Evolutionary conservation across 208 protist genomes (phyloP), one percentile per base, ranked within the genome.

Genomic region (Leishmania martiniquensis): DNA sequence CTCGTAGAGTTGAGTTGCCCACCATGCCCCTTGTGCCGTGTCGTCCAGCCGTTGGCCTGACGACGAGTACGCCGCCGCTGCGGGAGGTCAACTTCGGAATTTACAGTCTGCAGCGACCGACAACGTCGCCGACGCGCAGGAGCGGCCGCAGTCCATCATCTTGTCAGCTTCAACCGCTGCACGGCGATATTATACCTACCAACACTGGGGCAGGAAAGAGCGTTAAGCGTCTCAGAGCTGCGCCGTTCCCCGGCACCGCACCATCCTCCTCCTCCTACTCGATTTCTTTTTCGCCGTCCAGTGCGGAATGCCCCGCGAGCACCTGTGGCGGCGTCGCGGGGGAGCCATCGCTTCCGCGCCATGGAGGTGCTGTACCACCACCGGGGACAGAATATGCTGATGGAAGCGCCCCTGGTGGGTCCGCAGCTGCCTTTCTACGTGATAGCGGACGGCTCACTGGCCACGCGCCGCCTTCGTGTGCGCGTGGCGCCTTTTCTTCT

Each of bases 91-190:
- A 66, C 39, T 84, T 80, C 6, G 75, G 80, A 34, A 59, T 79
- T 0, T 77, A 77, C 60, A 62, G 73, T n/a, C 70, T 77, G 39
- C 59, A 34, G 13, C 54, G 75, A 7, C 69, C 68, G 29, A 70
- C 52, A 2, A 80, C 80, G 62, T 84, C 80, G 7, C 75, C 75
- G 39, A 75, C 69, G 44, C 80, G 75, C 39, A 72, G 34, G 47
- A 70, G 69, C 20, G 45, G 44, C 7, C 55, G 57, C 12, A 29
- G 47, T 54, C 0, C 55, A 20, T 13, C 72, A 20, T 13, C n/a
- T 25, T n/a, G 15, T 44, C 52, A 4, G 32, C 12, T 39, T 6
- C 57, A 49, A 3, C 2, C 22, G 20, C 37, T 47, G 49, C n/a
- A 60, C 20, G 25, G 70, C 44, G 37, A 39, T 47, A 29, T 1